A percentile compares a stretch with the other conserved stretches of the same genome.
phyloP scores from a whole-genome alignment of 1,139 yeast species.

The Entelexis paramagnoliae region DNA sequence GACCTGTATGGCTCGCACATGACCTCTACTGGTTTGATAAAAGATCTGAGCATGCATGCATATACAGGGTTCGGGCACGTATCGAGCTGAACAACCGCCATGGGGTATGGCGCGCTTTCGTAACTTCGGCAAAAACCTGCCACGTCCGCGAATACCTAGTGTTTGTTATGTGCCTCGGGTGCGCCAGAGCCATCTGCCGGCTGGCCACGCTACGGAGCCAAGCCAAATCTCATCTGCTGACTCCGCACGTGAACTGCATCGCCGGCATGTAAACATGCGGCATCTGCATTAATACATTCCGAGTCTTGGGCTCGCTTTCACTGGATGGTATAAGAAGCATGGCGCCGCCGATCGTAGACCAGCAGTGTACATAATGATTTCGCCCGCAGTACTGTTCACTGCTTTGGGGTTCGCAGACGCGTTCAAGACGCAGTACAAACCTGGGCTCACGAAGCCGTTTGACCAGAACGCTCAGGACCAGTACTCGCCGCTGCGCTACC shows the following conservation, averaged over 20 bases:
- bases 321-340: not conserved
- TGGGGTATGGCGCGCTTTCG: too few relatives aligned
- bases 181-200: too few relatives aligned
- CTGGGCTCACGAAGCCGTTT: slow-evolving; percentile 21
- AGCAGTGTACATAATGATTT: not conserved
- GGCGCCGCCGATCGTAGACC: not conserved
- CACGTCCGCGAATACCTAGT: too few relatives aligned
- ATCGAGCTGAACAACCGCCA: too few relatives aligned
- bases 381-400: not conserved
- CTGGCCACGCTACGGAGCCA: too few relatives aligned
- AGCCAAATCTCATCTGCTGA: too few relatives aligned
- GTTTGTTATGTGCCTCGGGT: too few relatives aligned
- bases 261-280: slow-evolving; percentile 1
- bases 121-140: too few relatives aligned
- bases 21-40: too few relatives aligned
- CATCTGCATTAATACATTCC: not conserved
- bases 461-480: slow-evolving; percentile 30
- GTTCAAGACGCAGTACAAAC: not conserved
- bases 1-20: too few relatives aligned
- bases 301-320: not conserved
- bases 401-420: slow-evolving; percentile 15
- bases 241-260: not conserved
- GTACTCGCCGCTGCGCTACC: slow-evolving; percentile 29
- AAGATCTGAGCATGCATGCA: too few relatives aligned
- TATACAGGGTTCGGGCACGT: too few relatives aligned